Evolutionary conservation across 176 grass and related monocot genomes (phyloP), one percentile per base, ranked within the genome.

Genomic region (Chrysopogon serrulatus): DNA sequence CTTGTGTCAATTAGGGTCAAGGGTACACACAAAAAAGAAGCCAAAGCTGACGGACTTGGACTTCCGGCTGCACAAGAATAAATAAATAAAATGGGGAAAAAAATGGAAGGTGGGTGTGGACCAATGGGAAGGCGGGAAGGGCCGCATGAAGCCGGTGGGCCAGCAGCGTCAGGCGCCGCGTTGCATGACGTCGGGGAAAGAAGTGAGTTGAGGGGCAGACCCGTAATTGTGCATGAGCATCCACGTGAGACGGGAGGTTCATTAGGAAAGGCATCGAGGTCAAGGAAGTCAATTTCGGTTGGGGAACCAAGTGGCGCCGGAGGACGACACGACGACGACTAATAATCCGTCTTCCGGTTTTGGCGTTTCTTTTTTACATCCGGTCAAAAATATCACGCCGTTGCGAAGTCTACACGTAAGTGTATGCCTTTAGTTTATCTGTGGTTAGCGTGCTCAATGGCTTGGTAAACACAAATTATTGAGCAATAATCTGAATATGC

Each of bases 281-380:
- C 86, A 83, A 78, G 53, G 40, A 72, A 77, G 79, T 88, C 86
- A 88, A 83, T 65, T 87, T 78, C 45, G 10, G 86, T 73, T 83
- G 74, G 80, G 51, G 42, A 47, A 76, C 67, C 86, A 74, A 81
- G 77, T 74, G 44, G 33, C 68, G 44, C 56, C 34, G 41, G 53
- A 87, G 65, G 64, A 78, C 32, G 86, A 77, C 79, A 83, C 51
- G 51, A 47, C 51, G 65, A 78, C 5, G 79, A 49, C 73, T 61
- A 63, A 34, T 79, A 45, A 62, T 70, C 72, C 86, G 57, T 42
- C 72, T 18, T 23, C 17, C 41, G 4, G n/a, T 83, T 77, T 77
- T 56, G 43, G 69, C 42, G 8, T 53, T 54, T 86, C 0, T 64
- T 62, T 49, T 78, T 53, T 53, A 57, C 78, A 26, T 28, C 27